Percentiles rank a stretch among this genome's conserved stretches.
These are phyloP conservation scores for Conoideocrella luteorostrata DNA, from an alignment of 2,329 filamentous ascomycete genomes.

Conservation along the genomic window DNA sequence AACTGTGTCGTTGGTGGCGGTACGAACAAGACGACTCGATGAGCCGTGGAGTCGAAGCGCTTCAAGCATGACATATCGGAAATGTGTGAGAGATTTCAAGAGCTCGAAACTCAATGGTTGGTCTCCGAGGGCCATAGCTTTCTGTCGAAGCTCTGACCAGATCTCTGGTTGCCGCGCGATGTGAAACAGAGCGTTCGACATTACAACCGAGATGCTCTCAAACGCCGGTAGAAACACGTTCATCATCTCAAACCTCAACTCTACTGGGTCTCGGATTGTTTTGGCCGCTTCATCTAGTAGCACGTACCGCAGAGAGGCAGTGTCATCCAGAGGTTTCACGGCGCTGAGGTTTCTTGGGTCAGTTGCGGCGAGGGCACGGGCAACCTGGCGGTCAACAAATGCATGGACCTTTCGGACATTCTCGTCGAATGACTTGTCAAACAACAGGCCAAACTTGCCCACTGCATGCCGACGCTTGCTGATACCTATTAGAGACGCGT, in stretches of 20 bases:
- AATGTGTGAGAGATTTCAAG: conserved; percentile 4
- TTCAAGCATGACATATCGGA: conserved; percentile 6
- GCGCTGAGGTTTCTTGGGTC: not conserved
- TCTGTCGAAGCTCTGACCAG: conserved; percentile 7
- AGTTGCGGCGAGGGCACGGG: conserved; percentile 2
- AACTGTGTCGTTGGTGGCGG: conserved; percentile 5
- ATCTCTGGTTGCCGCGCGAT: conserved; percentile 6
- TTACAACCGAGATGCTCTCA: conserved; percentile 3
- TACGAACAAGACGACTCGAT: conserved; percentile 5
- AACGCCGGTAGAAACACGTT: conserved; percentile 9
- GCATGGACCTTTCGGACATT: conserved; percentile 7
- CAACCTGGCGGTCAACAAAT: conserved; percentile 8
- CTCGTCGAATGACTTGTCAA: not conserved
- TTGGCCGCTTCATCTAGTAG: conserved; percentile 9
- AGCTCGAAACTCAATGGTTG: conserved; percentile 5
- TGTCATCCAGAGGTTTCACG: not conserved
- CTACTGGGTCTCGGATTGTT: not conserved
- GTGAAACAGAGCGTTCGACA: conserved; percentile 7
- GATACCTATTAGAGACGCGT: conserved; percentile 1
- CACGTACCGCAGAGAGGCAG: conserved; percentile 1
- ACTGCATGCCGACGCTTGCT: conserved; percentile 4
- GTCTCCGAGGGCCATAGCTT: conserved; percentile 5
- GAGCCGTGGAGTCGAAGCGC: conserved; percentile 7
- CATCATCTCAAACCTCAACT: conserved; percentile 8
- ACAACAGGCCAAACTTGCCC: not conserved